These are phyloP conservation scores for Hypsizygus ulmarius DNA, from an alignment of 1,284 basidiomycete species.

Conservation along the genomic window DNA sequence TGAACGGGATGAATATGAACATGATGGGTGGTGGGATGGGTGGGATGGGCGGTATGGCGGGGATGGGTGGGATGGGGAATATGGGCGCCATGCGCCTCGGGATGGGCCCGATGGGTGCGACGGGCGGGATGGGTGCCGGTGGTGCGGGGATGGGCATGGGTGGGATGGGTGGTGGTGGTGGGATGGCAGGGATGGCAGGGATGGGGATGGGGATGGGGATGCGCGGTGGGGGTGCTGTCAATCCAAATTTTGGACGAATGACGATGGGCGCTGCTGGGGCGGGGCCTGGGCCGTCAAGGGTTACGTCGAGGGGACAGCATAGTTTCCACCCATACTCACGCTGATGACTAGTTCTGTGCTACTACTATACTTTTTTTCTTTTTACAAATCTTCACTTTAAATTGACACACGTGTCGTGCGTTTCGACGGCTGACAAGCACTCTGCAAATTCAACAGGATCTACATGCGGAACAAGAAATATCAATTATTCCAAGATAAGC, in stretches of 20 bases:
- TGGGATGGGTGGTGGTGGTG: conserved; percentile 27
- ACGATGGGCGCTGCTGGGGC: conserved; percentile 35
- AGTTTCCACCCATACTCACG: conserved; percentile 63
- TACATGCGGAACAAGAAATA: too few species aligned
- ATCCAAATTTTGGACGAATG: conserved; percentile 25
- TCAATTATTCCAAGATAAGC: too few species aligned
- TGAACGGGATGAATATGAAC: conserved; percentile 40
- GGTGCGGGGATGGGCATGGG: conserved; percentile 10
- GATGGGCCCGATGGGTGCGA: neutral
- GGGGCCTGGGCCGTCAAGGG: conserved; percentile 53
- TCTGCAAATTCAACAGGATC: too few species aligned
- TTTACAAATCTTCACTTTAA: too few species aligned
- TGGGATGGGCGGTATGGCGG: conserved; percentile 33
- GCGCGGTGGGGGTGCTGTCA: conserved; percentile 32
- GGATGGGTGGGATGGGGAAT: conserved; percentile 14
- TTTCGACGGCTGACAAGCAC: too few species aligned
- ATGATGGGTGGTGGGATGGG: conserved; percentile 34
- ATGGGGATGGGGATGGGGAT: conserved; percentile 2
- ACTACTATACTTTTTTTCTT: neutral
- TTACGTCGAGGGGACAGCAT: conserved; percentile 55
- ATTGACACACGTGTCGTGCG: too few species aligned
- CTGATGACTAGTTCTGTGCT: conserved; percentile 14
- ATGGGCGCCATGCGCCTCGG: conserved; percentile 17
- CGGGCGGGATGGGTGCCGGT: too few species aligned
- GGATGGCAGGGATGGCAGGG: conserved; percentile 2